Base-by-base conservation (phyloP, 768 basidiomycete genomes). In the Pleurotus cornucopiae region DNA sequence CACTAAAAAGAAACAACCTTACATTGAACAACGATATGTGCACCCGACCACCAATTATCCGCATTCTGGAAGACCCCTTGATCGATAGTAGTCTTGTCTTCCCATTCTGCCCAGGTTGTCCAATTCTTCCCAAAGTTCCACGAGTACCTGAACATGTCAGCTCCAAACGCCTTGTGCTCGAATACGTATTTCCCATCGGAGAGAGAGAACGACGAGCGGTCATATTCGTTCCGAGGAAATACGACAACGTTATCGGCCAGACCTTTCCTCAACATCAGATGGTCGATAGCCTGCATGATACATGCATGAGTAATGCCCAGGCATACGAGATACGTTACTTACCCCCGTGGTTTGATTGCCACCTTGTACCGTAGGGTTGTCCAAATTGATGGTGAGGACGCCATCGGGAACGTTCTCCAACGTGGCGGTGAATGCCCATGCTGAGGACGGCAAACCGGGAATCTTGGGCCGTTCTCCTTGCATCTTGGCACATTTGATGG, bases 11-110 rank as follows among this genome's bases (percentile, higher is more conserved):
- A 46, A 7, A 26, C 11, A 21, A 34, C 74, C 88, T 61, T 59
- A 92, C 90, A 96, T 76, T 97, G 93, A 37, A 96, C 80, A 71
- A 91, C 85, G 67, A 96, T 78, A 67, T 97, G 94, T 57, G 88
- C 71, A 5, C 94, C 94, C 1, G 69, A 55, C 94, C 94, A 97
- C 71, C 86, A 94, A 37, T 75, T 71, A 13, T 70, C 70, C 18
- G 72, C 65, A 44, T 72, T 72, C 13, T 70, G 63, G 69, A 94
- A 89, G 9, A 81, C 58, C n/a, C 69, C 71, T 6, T 80, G 66
- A 54, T 86, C 76, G 55, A 96, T 81, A 0, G 72, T 77, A 1
- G 89, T 87, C 16, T 74, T 79, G 54, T 85, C 80, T 70, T 94
- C 89, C 85, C 89, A 96, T 51, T 75, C 74, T 20, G 72, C 71